Evolutionary conservation across 208 protist species (phyloP).

Genomic region (Tritrichomonas musculus): DNA sequence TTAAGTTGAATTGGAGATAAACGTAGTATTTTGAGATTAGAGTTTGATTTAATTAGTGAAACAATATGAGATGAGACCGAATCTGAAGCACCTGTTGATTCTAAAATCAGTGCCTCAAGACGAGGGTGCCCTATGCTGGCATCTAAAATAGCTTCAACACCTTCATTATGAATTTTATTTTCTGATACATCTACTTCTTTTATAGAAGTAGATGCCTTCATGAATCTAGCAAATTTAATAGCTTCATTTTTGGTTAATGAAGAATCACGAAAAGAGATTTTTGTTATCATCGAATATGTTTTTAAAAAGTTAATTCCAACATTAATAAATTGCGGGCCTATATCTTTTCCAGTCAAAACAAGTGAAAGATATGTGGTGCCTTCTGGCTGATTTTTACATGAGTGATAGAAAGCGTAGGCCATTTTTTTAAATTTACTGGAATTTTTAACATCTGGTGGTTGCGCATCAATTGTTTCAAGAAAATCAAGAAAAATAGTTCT

Average conservation of each 20-base stretch:
- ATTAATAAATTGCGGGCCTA: neutral
- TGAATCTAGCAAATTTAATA: neutral
- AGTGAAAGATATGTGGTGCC: neutral
- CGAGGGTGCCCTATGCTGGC: neutral
- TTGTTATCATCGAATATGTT: neutral
- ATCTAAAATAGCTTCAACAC: neutral
- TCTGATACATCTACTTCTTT: neutral
- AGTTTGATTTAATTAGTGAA: neutral
- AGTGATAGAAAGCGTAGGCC: neutral
- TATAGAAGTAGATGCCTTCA: neutral
- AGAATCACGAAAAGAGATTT: neutral
- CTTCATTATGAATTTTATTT: neutral
- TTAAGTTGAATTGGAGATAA: neutral
- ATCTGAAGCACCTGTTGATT: neutral
- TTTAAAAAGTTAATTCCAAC: neutral
- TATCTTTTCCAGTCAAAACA: neutral
- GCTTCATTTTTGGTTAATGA: neutral
- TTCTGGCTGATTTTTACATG: neutral
- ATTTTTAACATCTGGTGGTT: neutral
- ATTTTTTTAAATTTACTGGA: neutral
- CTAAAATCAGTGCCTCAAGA: neutral
- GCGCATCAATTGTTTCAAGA: neutral
- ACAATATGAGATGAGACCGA: neutral
- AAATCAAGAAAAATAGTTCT: neutral
- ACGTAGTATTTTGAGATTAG: neutral